Evolutionary conservation across 768 basidiomycete species (phyloP), one percentile per base, ranked within the genome.

Genomic region (Calocybe gangraenosa): DNA sequence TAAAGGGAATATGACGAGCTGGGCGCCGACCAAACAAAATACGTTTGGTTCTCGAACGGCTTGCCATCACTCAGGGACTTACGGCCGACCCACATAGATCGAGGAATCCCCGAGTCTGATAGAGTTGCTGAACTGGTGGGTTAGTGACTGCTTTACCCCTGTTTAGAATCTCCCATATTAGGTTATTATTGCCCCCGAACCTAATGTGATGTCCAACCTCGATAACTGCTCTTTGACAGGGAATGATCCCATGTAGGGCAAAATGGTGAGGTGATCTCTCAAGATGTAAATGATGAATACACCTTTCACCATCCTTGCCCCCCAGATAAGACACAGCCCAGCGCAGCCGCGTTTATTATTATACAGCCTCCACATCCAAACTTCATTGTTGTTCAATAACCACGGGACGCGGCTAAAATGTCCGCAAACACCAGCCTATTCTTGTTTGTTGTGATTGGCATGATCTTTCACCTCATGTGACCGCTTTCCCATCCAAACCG

Each of bases 81-180:
- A 20, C 17, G 18, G 9, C n/a, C 21, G 37, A 47, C 44, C 49
- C 38, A 44, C 44, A 42, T 55, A 40, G 51, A 53, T 53, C 54
- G 44, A 56, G 47, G 54, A 53, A 42, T 22, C 38, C 6, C 40
- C 45, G 49, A 39, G 37, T 47, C 44, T 53, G 55, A 56, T 53
- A 53, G 52, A 53, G 49, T 56, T 56, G 48, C 34, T 35, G 25
- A 28, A 28, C 25, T 28, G 25, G 25, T 28, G 25, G 25, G 39
- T 34, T 40, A 37, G 33, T 33, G 8, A 46, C 30, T 40, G 35
- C 40, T 46, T 40, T 40, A 28, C 20, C 40, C 38, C 20, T 37
- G 37, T 19, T 11, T 17, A 14, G 44, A 34, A 28, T 28, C 36
- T 42, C 17, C 18, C 41, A 37, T 31, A 20, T 25, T 30, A n/a